These are phyloP conservation scores for Gamsiella multidivaricata DNA, from an alignment of 192 early-diverging fungal species.

Conservation along the genomic window DNA sequence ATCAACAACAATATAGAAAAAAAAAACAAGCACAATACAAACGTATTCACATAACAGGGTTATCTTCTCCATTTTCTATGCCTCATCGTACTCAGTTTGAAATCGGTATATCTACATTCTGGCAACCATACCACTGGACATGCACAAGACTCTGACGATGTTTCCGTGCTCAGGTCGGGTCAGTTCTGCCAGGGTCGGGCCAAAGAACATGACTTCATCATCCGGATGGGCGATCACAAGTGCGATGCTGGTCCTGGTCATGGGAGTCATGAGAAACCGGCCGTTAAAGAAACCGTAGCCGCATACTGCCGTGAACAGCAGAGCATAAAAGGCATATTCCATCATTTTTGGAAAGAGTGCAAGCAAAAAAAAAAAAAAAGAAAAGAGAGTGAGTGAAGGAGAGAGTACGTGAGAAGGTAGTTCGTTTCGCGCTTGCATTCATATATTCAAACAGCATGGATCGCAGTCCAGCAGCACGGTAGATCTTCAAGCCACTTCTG, in stretches of 20 bases:
- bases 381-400: too few relatives aligned
- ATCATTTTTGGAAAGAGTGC: conserved; percentile 29
- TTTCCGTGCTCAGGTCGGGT: conserved; percentile 57
- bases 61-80: neutral
- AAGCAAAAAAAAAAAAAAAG: too few relatives aligned
- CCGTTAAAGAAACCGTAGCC: conserved; percentile 42
- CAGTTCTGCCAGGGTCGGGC: conserved; percentile 76
- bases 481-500: too few relatives aligned
- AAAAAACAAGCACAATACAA: neutral
- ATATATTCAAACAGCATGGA: too few relatives aligned
- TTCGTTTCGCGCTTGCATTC: too few relatives aligned
- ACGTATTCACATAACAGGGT: neutral
- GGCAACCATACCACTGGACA: conserved; percentile 87
- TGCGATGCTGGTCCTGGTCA: conserved; percentile 58
- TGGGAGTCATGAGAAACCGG: conserved; percentile 28
- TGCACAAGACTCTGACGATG: conserved; percentile 80
- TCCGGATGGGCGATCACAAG: conserved; percentile 93
- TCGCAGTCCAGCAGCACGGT: too few relatives aligned
- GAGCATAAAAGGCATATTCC: conserved; percentile 23
- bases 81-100: too few relatives aligned
- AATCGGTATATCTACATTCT: too few relatives aligned
- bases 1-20: neutral
- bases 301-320: conserved; percentile 19
- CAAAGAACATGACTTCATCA: conserved; percentile 99
- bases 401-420: too few relatives aligned